Base-by-base conservation (phyloP, 768 basidiomycete genomes). In the Termitomyces sp. region DNA sequence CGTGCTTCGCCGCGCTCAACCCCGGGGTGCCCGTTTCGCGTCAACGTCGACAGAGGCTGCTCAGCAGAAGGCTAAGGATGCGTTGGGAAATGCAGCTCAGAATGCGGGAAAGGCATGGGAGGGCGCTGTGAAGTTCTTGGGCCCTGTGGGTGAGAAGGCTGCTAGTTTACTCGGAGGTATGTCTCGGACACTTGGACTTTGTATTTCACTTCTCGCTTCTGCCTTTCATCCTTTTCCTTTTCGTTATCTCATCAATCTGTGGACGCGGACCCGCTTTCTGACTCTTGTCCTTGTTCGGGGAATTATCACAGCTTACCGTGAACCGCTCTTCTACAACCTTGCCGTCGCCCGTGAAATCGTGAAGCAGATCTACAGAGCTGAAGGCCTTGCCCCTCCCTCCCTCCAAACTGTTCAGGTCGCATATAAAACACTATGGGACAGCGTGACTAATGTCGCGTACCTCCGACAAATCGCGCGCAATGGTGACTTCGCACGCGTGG, bases 291-390 rank as follows among this genome's bases (percentile, higher is more conserved):
- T 30, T 19, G 26, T 43, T 43, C 15, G 9, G 44, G n/a, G 17
- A 19, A n/a, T 17, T n/a, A 5, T 26, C 7, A 15, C 44, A 66
- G 92, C 84, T 10, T 91, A 92, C 75, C 83, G 83, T 58, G 78
- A 88, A 65, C 90, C 91, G 5, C 65, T 93, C 35, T 57, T 81
- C 28, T 93, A 93, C 77, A 93, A 93, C 74, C 73, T 89, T 28
- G 66, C 85, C 51, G 90, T 95, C 46, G 76, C 82, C 19, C 82
- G 85, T 51, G 91, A 93, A 65, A 62, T 96, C 47, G 64, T 80
- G 51, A 90, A 89, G 71, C 85, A 88, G 58, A 75, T 92, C 51
- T 91, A 91, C 70, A 64, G 80, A 52, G 77, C 79, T 38, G 90
- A 92, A 70, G 82, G 74, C 58, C 82, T 90, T 53, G 77, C 79